Conservation (phyloP, 2,329 filamentous ascomycete genomes). For the Pestalotiopsis sp. region DNA sequence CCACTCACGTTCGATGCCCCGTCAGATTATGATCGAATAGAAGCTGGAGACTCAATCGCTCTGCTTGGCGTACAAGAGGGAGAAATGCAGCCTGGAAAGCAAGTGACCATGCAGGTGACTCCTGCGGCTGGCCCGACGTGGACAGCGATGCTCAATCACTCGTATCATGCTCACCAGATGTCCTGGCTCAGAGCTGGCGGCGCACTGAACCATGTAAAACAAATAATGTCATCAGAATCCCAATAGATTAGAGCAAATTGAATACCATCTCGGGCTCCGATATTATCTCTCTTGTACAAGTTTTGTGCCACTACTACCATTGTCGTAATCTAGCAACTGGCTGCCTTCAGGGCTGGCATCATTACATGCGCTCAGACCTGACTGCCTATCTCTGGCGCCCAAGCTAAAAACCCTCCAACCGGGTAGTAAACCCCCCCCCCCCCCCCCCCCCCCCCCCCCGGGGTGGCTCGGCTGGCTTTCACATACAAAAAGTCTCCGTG, state of each 20-base stretch:
- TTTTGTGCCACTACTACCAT: too few species aligned
- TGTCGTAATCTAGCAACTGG: too few species aligned
- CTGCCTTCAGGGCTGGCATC: too few species aligned
- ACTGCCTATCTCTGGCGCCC: too few species aligned
- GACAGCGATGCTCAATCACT: slow-evolving; percentile 86
- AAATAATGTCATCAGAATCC: neutral
- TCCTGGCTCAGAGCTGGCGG: slow-evolving; percentile 99
- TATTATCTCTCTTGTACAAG: too few species aligned
- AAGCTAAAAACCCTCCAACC: too few species aligned
- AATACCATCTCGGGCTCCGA: too few species aligned
- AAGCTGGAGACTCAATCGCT: slow-evolving; percentile 78
- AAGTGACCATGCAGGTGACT: slow-evolving; percentile 88
- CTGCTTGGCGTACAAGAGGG: slow-evolving; percentile 82
- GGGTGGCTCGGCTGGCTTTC: too few species aligned
- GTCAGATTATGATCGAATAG: slow-evolving; percentile 97
- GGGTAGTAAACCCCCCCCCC: too few species aligned
- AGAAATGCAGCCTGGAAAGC: slow-evolving; percentile 88
- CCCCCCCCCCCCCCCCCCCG: too few species aligned
- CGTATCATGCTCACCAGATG: slow-evolving; percentile 96
- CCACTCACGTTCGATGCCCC: slow-evolving; percentile 93
- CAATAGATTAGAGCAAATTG: neutral
- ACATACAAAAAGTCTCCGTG: too few species aligned
- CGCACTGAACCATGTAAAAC: slow-evolving; percentile 70
- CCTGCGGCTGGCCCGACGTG: slow-evolving; percentile 82
- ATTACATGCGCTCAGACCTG: too few species aligned